These are phyloP conservation scores for Dimocarpus longan DNA, from an alignment of 345 rosid species.

Conservation along the genomic window DNA sequence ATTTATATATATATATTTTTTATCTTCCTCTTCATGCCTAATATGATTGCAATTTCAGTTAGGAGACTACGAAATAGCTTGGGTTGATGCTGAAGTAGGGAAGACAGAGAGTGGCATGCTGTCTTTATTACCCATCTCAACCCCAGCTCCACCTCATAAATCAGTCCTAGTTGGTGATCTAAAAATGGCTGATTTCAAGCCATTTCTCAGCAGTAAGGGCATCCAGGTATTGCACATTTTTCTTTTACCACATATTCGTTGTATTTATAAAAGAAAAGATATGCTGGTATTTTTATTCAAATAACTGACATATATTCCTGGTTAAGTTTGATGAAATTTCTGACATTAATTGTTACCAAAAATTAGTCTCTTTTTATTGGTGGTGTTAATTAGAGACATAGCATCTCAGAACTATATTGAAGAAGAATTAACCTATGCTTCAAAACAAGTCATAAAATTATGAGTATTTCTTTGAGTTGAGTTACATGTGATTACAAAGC, in stretches of 20 bases:
- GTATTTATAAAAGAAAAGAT: not conserved
- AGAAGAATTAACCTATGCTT: not conserved
- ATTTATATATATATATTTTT: too few species aligned
- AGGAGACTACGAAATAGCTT: constrained; percentile 93
- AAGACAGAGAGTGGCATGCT: constrained; percentile 69
- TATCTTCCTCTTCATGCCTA: constrained; percentile 2
- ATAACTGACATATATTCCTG: not conserved
- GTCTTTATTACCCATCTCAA: constrained; percentile 67
- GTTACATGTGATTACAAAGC: not conserved
- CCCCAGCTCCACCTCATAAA: constrained; percentile 69
- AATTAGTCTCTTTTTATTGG: not conserved
- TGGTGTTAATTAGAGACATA: not conserved
- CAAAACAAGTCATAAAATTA: not conserved
- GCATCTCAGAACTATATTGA: not conserved
- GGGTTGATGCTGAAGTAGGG: constrained; percentile 90
- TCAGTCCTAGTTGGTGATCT: constrained; percentile 92
- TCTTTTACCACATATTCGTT: not conserved
- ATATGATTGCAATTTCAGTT: constrained; percentile 47
- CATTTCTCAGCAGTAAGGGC: constrained; percentile 87
- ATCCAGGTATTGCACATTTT: constrained; percentile 57
- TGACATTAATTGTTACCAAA: not conserved
- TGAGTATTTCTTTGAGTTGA: not conserved
- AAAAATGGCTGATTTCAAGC: constrained; percentile 92
- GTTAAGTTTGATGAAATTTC: not conserved
- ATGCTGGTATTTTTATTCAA: not conserved